A percentile compares a stretch with the other conserved stretches of the same genome.
Evolutionary conservation across 139 green algal species (phyloP).

Genomic region (Asterochloris sp.): DNA sequence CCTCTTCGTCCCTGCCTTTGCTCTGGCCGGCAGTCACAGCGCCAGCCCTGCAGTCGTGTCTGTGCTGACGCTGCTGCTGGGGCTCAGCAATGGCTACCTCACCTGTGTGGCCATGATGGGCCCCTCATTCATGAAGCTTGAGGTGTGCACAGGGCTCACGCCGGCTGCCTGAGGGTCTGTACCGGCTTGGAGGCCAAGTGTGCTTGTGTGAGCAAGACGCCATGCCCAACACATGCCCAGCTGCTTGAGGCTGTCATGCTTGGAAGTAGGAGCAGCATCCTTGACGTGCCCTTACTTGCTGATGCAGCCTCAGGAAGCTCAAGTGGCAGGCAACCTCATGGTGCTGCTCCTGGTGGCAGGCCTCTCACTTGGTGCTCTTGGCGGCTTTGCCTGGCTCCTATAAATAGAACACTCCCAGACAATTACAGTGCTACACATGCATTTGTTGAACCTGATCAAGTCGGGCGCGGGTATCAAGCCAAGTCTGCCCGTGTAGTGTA

Average conservation of each 20-base stretch:
- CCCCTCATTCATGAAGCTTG: too few species aligned
- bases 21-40: conserved; percentile 14
- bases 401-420: background rate
- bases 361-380: conserved; percentile 61
- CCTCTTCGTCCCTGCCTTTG: conserved; percentile 58
- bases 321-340: conserved; percentile 63
- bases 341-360: conserved; percentile 78
- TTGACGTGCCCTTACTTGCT: background rate
- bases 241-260: too few species aligned
- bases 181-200: too few species aligned
- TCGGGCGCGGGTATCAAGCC: too few species aligned
- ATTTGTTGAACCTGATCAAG: too few species aligned
- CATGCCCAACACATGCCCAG: too few species aligned
- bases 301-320: conserved; percentile 21
- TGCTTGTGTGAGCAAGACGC: too few species aligned
- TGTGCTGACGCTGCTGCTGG: conserved; percentile 40
- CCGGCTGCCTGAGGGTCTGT: too few species aligned
- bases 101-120: conserved; percentile 51
- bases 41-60: conserved; percentile 19
- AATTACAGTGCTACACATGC: too few species aligned
- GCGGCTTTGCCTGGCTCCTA: conserved; percentile 65
- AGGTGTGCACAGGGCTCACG: background rate
- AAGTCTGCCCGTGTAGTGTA: too few species aligned
- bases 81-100: conserved; percentile 61
- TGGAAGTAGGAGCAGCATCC: background rate